A percentile compares a stretch with the other conserved stretches of the same genome.
Evolutionary conservation across 163 green algal species (phyloP).

Genomic region (Scenedesmus sp.): DNA sequence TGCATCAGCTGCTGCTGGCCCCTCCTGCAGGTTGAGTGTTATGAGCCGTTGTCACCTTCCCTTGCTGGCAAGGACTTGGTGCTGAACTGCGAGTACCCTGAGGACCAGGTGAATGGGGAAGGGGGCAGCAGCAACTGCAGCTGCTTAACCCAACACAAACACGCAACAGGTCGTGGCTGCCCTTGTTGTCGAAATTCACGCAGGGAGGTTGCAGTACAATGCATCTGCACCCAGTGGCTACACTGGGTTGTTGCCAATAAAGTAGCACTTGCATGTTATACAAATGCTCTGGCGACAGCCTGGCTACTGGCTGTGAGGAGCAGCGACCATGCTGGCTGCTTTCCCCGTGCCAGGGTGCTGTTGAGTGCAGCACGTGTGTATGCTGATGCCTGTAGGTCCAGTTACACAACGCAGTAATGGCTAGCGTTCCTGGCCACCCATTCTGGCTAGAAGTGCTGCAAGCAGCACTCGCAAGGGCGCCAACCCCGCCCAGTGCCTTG

Average conservation of each 20-base stretch:
- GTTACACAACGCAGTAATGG: constrained; percentile 51
- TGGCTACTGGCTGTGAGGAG: too few relatives aligned
- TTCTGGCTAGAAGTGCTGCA: constrained; percentile 43
- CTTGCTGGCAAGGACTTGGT: constrained; percentile 38
- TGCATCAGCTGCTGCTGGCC: neutral
- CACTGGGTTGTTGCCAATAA: too few relatives aligned
- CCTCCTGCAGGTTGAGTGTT: constrained; percentile 34
- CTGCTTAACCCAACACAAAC: neutral
- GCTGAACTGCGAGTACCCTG: constrained; percentile 42
- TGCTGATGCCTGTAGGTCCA: too few relatives aligned
- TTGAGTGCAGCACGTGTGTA: too few relatives aligned
- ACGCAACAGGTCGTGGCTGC: too few relatives aligned
- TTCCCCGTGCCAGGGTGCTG: too few relatives aligned
- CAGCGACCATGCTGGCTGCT: too few relatives aligned
- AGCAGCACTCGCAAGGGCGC: constrained; percentile 22
- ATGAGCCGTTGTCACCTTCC: neutral
- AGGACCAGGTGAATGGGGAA: neutral
- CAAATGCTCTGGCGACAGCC: too few relatives aligned
- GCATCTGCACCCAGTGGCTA: too few relatives aligned
- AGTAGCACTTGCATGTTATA: too few relatives aligned
- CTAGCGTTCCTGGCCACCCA: constrained; percentile 22
- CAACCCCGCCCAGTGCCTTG: neutral
- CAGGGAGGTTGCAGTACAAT: too few relatives aligned
- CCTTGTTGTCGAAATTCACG: too few relatives aligned
- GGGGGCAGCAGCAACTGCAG: neutral